Percentiles rank a stretch among this genome's conserved stretches.
phyloP scores from a whole-genome alignment of 768 basidiomycete genomes.

The Suillus ampliporus region DNA sequence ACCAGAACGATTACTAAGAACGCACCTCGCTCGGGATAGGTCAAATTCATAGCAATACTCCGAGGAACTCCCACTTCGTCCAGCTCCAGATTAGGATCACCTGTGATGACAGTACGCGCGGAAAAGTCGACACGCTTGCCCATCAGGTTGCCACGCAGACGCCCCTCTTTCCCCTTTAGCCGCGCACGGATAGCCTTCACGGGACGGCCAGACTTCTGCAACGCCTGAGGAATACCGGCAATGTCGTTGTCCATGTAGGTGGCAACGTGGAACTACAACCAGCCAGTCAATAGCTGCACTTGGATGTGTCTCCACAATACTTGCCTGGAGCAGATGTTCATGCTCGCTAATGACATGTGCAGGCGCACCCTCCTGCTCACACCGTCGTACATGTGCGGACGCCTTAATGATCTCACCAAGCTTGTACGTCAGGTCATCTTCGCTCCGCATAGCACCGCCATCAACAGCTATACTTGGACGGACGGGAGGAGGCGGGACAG shows the following conservation, averaged over 20 bases:
- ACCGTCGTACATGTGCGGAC: slow-evolving; percentile 87
- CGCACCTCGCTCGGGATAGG: slow-evolving; percentile 94
- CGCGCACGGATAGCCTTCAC: slow-evolving; percentile 98
- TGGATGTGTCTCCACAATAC: slow-evolving; percentile 22
- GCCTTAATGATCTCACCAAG: slow-evolving; percentile 96
- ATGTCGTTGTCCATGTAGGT: slow-evolving; percentile 99
- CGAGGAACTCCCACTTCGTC: slow-evolving; percentile 97
- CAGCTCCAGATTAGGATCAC: slow-evolving; percentile 94
- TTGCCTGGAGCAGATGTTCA: slow-evolving; percentile 92
- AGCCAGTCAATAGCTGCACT: background rate
- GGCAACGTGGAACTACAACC: slow-evolving; percentile 89
- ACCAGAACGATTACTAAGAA: slow-evolving; percentile 6
- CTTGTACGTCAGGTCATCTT: slow-evolving; percentile 99
- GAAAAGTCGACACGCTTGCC: slow-evolving; percentile 99
- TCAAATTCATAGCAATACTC: slow-evolving; percentile 97
- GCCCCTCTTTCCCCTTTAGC: slow-evolving; percentile 98
- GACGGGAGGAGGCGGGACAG: slow-evolving; percentile 97
- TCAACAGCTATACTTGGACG: slow-evolving; percentile 98
- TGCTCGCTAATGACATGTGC: slow-evolving; percentile 95
- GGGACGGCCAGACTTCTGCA: slow-evolving; percentile 96
- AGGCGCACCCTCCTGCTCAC: slow-evolving; percentile 96
- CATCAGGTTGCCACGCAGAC: slow-evolving; percentile 97
- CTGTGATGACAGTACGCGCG: slow-evolving; percentile 98
- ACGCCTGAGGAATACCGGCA: slow-evolving; percentile 94
- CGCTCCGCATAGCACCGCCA: slow-evolving; percentile 94